Base-by-base conservation (phyloP, 2,329 filamentous ascomycete species). In the Ceratocystis cubensis region DNA sequence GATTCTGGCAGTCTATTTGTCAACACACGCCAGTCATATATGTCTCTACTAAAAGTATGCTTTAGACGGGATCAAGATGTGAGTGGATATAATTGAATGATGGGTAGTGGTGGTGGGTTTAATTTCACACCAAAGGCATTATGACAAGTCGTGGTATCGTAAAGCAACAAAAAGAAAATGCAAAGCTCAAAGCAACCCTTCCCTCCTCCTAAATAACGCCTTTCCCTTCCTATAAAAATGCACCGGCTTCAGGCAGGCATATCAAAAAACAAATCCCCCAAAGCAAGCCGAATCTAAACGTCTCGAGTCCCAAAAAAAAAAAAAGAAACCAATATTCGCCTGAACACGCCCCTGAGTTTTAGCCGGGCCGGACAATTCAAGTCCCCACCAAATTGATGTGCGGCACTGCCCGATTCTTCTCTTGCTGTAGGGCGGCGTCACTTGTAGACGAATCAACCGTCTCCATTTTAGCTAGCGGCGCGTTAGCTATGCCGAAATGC, bases 61-160 rank as follows among this genome's bases (percentile, higher is more conserved):
- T 10, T 37, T 13, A 3, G 33, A 37, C 10, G 33, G 33, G 20
- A 25, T 22, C 48, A 53, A 53, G 20, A 15, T 53, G 48, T 28
- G 48, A 25, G 20, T 53, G 48, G 25, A 53, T 53, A 28, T 53
- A 15, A 53, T 25, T 53, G 48, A 53, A 25, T 53, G 20, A n/a
- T 59, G 28, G 28, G 5, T 59, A 30, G 25, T 25, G 53, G 28
- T 33, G 28, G 28, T 33, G 28, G 13, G 10, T 3, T 37, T 13
- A 37, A 37, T 3, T 3, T 59, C 28, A 30, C 25, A 20, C 53
- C 53, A 59, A 8, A n/a, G 25, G 17, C 17, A 59, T 59, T 17
- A 13, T 48, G 30, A 48, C 33, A 37, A 57, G 37, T 64, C 50
- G 59, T 66, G 65, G 61, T 66, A 66, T 66, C 65, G 63, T 66